Evolutionary conservation across 805 yeast genomes (phyloP).

Genomic region (Lachancea nothofagi): DNA sequence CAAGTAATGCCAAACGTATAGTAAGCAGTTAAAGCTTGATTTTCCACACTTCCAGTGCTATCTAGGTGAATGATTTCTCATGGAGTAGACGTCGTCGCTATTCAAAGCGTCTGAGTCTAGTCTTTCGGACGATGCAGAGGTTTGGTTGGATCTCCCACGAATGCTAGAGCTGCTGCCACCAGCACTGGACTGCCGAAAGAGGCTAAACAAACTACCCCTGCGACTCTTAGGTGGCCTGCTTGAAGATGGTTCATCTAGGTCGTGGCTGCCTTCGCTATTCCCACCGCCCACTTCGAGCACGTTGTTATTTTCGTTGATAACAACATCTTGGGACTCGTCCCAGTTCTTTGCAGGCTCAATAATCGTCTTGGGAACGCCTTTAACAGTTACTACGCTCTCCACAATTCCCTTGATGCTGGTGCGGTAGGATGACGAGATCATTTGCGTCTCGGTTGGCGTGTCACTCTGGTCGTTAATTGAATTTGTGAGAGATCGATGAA

Average conservation of each 20-base stretch:
- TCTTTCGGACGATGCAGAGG: constrained; percentile 9
- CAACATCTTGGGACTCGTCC: constrained; percentile 27
- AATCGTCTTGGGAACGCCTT: constrained; percentile 81
- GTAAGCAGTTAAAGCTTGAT: background rate
- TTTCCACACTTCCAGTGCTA: background rate
- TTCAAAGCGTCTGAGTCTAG: background rate
- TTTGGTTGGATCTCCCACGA: constrained; percentile 4
- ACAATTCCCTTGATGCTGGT: constrained; percentile 46
- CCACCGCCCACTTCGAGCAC: constrained; percentile 5
- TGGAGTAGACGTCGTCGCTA: constrained; percentile 3
- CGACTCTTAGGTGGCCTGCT: constrained; percentile 8
- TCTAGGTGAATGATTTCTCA: constrained; percentile 1
- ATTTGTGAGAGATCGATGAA: background rate
- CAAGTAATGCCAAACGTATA: too few species aligned
- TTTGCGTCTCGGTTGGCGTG: constrained; percentile 5
- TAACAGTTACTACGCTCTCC: constrained; percentile 76
- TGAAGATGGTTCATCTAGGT: constrained; percentile 1
- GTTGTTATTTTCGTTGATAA: constrained; percentile 10
- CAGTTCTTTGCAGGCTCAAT: constrained; percentile 58
- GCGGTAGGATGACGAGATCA: constrained; percentile 23
- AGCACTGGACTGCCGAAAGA: constrained; percentile 7
- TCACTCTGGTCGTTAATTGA: constrained; percentile 2
- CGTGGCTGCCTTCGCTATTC: background rate
- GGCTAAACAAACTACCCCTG: constrained; percentile 9
- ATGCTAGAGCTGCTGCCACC: constrained; percentile 9